phyloP scores from a whole-genome alignment of 2,329 filamentous ascomycete species.

The Pseudocercospora musae region DNA sequence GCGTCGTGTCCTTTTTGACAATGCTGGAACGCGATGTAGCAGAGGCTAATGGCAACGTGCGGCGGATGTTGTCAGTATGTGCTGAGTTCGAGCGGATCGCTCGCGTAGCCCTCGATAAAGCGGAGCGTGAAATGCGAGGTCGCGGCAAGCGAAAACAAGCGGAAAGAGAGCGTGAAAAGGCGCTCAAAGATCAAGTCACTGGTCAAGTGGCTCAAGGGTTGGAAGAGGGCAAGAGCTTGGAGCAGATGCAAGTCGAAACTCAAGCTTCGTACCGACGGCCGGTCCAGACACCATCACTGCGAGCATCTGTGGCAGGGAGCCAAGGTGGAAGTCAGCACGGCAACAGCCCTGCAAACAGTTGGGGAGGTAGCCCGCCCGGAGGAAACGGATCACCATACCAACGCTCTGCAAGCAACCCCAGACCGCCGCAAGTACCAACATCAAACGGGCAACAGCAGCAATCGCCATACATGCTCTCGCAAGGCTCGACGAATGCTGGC shows the following conservation, averaged over 20 bases:
- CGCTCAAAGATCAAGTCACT: constrained; percentile 25
- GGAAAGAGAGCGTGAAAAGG: constrained; percentile 45
- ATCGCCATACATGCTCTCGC: constrained; percentile 21
- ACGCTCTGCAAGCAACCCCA: constrained; percentile 18
- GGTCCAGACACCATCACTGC: constrained; percentile 32
- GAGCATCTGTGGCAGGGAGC: constrained; percentile 25
- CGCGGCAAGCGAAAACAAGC: constrained; percentile 81
- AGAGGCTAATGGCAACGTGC: constrained; percentile 71
- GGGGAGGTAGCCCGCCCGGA: constrained; percentile 25
- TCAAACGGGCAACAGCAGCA: constrained; percentile 13
- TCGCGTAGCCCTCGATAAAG: constrained; percentile 83
- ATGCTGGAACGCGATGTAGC: constrained; percentile 72
- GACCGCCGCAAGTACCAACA: constrained; percentile 12
- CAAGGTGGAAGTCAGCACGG: constrained; percentile 24
- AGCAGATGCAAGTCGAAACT: constrained; percentile 37
- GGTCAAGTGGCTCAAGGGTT: constrained; percentile 27
- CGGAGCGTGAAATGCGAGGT: constrained; percentile 76
- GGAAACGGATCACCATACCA: constrained; percentile 18
- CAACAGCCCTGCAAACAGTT: constrained; percentile 30
- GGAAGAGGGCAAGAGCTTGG: constrained; percentile 34
- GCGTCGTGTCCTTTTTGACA: constrained; percentile 87
- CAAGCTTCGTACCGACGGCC: constrained; percentile 35
- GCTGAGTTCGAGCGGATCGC: constrained; percentile 96
- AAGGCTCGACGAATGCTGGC: constrained; percentile 4
- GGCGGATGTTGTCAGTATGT: constrained; percentile 89